These are phyloP conservation scores for Vigna reflexopilosa DNA, from an alignment of 306 rosid species.

Conservation along the genomic window DNA sequence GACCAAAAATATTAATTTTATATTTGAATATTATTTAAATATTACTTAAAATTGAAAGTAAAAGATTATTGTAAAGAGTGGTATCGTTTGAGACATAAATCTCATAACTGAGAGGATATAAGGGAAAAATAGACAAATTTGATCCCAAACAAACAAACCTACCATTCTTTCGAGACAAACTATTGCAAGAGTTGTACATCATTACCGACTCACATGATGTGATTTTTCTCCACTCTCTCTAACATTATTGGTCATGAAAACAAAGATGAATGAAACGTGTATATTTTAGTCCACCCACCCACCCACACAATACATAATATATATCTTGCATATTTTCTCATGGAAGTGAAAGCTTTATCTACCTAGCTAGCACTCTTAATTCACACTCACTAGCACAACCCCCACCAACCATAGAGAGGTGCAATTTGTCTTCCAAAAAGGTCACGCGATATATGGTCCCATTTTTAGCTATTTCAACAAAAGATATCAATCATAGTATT, in stretches of 20 bases:
- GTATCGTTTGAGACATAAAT: too few relatives aligned
- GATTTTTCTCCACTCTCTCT: constrained; percentile 46
- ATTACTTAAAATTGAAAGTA: too few relatives aligned
- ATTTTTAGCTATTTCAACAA: constrained; percentile 42
- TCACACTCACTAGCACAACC: constrained; percentile 28
- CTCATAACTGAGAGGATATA: too few relatives aligned
- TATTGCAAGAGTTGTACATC: constrained; percentile 37
- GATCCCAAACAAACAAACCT: constrained; percentile 49
- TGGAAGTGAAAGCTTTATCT: constrained; percentile 20
- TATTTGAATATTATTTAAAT: too few relatives aligned
- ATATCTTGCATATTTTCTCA: neutral
- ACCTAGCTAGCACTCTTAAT: constrained; percentile 37
- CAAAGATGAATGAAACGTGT: constrained; percentile 33
- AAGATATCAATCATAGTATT: constrained; percentile 51
- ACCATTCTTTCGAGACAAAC: constrained; percentile 59
- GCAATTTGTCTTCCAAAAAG: constrained; percentile 41
- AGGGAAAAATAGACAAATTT: neutral
- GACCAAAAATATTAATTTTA: too few relatives aligned
- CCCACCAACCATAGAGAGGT: constrained; percentile 55
- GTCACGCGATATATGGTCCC: constrained; percentile 44
- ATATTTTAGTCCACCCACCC: neutral
- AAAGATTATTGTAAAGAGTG: too few relatives aligned
- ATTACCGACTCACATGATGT: constrained; percentile 60
- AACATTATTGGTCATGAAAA: constrained; percentile 39
- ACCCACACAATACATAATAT: neutral